These are phyloP conservation scores for Saccharomycopsis selenospora DNA, from an alignment of 805 yeast genomes.

Conservation along the genomic window DNA sequence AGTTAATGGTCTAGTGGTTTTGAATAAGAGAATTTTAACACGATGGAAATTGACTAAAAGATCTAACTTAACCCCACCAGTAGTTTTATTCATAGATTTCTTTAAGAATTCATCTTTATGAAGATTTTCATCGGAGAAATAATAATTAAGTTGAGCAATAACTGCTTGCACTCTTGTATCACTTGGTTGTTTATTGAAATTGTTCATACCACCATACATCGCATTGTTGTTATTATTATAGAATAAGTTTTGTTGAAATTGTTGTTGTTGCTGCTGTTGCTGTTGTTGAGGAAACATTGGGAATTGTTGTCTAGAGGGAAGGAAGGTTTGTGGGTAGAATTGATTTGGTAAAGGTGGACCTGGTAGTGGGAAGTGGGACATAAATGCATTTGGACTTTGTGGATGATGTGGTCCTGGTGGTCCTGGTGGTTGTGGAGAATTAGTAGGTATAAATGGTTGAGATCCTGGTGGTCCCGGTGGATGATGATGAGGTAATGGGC, in stretches of 20 bases:
- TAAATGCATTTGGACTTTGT: not conserved
- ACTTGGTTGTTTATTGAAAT: constrained; percentile 17
- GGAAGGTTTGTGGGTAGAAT: not conserved
- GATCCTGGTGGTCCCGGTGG: not conserved
- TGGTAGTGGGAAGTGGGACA: no score
- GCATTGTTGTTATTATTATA: constrained; percentile 18
- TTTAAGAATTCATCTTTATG: constrained; percentile 78
- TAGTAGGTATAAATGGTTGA: not conserved
- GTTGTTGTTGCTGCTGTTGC: not conserved
- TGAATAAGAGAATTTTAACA: constrained; percentile 44
- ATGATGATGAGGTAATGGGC: constrained; percentile 5
- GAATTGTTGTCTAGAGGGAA: not conserved
- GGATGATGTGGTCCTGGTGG: not conserved
- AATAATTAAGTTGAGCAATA: constrained; percentile 74
- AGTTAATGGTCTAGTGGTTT: constrained; percentile 45
- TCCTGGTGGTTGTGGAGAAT: not conserved
- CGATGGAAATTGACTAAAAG: constrained; percentile 68
- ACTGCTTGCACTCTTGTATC: constrained; percentile 27
- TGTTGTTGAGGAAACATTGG: not conserved
- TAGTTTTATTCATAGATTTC: constrained; percentile 60
- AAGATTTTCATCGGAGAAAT: constrained; percentile 82
- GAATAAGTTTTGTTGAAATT: constrained; percentile 22
- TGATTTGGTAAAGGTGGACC: not conserved
- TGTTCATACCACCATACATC: constrained; percentile 1
- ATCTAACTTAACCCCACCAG: constrained; percentile 63